Base-by-base conservation (phyloP, 139 green algal species). In the Eudorina sp. region DNA sequence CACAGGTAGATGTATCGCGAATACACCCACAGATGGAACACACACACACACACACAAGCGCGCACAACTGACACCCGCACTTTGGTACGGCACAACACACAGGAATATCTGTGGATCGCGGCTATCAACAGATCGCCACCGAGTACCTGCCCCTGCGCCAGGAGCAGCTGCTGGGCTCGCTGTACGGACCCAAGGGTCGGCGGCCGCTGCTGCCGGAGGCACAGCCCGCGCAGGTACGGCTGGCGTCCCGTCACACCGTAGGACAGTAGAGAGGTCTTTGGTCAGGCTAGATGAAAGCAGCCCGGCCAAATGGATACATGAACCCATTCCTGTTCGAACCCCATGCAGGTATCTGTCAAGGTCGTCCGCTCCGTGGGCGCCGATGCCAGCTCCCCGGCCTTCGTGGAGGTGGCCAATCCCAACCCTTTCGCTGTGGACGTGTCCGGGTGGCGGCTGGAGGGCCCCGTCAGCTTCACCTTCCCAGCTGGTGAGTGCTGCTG, bases 361-460 rank as follows among this genome's bases (percentile, higher is more conserved):
- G 60, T 77, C 5, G 60, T 4, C 16, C 80, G 43, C 60, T 55
- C 48, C 11, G 6, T 31, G 40, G 27, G 9, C 40, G 53, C 13
- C 19, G 9, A 34, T n/a, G 3, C 64, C n/a, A 4, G 5, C 34
- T 55, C 78, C 38, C 2, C 34, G 8, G 43, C 21, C 1, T 86
- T 79, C 27, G 45, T 97, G 19, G 58, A 95, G 91, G 48, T 98
- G 1, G 21, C 36, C 48, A 96, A 96, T 75, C 62, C 79, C 25
- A 93, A 93, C 64, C 34, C 27, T 25, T 89, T 90, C 69, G 95
- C 96, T 40, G 89, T 97, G 0, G 96, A 98, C 72, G n/a, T 97
- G 8, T 93, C 80, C n/a, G 85, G 86, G 13, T 97, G 94, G 94
- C 84, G 53, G 38, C 53, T 98, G 36, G 19, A 19, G 14, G 92